A percentile compares a stretch with the other conserved stretches of the same genome.
Evolutionary conservation across 257 asterid genomes (phyloP).

Genomic region (Salvia hispanica): DNA sequence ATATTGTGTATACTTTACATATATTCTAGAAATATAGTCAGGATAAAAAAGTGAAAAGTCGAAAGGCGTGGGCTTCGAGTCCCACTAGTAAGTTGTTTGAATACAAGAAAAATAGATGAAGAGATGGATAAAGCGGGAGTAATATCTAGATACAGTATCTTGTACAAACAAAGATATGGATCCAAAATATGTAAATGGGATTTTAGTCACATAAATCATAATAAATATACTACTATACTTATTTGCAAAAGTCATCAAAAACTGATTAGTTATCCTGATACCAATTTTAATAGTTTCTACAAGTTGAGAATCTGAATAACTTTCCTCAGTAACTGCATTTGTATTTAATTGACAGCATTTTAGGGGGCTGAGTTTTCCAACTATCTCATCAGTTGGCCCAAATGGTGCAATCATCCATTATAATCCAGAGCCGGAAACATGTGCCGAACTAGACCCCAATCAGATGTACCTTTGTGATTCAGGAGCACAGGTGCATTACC

Average conservation of each 20-base stretch:
- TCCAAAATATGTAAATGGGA: neutral
- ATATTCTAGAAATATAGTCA: no score
- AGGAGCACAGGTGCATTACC: constrained; percentile 83
- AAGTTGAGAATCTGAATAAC: constrained; percentile 3
- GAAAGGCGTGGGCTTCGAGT: no score
- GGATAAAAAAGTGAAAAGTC: no score
- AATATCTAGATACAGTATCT: neutral
- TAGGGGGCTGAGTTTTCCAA: constrained; percentile 90
- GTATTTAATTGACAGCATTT: constrained; percentile 61
- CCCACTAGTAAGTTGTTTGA: neutral
- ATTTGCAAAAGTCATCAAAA: neutral
- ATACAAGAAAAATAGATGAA: neutral
- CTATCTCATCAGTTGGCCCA: constrained; percentile 95
- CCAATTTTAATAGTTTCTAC: neutral
- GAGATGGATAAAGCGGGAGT: neutral
- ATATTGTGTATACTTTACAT: no score
- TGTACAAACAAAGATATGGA: neutral
- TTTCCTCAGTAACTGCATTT: constrained; percentile 23
- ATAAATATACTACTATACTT: neutral
- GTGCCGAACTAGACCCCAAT: constrained; percentile 89
- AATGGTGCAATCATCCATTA: constrained; percentile 94
- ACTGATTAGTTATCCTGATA: neutral
- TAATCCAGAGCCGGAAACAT: constrained; percentile 68
- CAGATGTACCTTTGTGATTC: constrained; percentile 87
- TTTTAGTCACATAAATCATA: no score